These are phyloP conservation scores for Ophiosphaerella korrae DNA, from an alignment of 2,329 filamentous ascomycete genomes.

Conservation along the genomic window DNA sequence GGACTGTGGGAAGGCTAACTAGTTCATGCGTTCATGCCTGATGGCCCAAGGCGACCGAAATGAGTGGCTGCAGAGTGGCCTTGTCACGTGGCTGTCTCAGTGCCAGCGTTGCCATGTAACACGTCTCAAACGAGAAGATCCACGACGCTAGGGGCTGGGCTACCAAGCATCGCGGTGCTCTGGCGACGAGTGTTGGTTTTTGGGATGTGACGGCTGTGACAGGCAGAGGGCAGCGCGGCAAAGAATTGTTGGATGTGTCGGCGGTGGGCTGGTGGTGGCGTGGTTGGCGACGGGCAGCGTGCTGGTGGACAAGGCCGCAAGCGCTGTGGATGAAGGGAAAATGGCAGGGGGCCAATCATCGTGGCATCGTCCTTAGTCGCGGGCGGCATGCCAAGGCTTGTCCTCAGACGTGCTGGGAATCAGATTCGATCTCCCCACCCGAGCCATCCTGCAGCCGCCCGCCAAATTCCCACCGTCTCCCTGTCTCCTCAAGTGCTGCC, in stretches of 20 bases:
- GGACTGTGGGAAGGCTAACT: slow-evolving; percentile 30
- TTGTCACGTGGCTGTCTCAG: slow-evolving; percentile 46
- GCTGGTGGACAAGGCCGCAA: slow-evolving; percentile 27
- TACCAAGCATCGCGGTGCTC: slow-evolving; percentile 12
- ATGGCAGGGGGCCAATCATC: slow-evolving; percentile 38
- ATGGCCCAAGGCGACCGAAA: slow-evolving; percentile 14
- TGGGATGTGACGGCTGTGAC: neutral
- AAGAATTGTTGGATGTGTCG: slow-evolving; percentile 18
- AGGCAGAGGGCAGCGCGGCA: neutral
- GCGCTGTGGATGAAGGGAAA: slow-evolving; percentile 42
- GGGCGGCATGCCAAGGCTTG: slow-evolving; percentile 35
- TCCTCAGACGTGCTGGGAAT: slow-evolving; percentile 43
- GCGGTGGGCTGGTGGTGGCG: slow-evolving; percentile 37
- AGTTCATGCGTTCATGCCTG: slow-evolving; percentile 46
- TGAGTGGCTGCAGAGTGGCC: slow-evolving; percentile 24
- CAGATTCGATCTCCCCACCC: slow-evolving; percentile 46
- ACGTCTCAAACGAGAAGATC: slow-evolving; percentile 42
- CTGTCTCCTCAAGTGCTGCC: slow-evolving; percentile 34
- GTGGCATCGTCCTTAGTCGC: slow-evolving; percentile 16
- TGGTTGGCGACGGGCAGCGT: slow-evolving; percentile 27
- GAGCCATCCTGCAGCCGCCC: slow-evolving; percentile 43
- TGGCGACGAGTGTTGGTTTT: slow-evolving; percentile 12
- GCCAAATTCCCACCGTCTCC: slow-evolving; percentile 38
- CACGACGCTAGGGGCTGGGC: slow-evolving; percentile 17
- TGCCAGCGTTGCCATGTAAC: slow-evolving; percentile 42